Conservation (phyloP, 768 basidiomycete species). For the Nidularia pulvinata region DNA sequence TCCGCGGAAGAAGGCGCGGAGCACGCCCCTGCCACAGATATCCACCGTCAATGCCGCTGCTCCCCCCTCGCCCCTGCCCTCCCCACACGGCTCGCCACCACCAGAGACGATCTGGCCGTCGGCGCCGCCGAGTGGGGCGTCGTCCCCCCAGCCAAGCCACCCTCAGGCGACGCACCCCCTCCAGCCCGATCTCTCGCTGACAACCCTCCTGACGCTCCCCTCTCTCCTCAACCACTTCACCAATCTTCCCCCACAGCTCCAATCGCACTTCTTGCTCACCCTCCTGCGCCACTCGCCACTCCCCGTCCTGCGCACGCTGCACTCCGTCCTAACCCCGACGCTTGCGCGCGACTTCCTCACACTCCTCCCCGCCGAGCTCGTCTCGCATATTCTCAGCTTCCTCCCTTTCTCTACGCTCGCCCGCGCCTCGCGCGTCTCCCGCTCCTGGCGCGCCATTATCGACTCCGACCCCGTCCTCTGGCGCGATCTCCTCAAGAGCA, state of each 20-base stretch:
- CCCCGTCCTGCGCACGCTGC: constrained; percentile 86
- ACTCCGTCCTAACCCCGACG: constrained; percentile 87
- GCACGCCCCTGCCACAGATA: constrained; percentile 55
- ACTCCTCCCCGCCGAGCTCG: constrained; percentile 89
- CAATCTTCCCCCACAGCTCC: constrained; percentile 74
- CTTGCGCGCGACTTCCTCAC: constrained; percentile 95
- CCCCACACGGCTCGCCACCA: constrained; percentile 82
- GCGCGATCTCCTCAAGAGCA: constrained; percentile 82
- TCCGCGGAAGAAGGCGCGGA: constrained; percentile 78
- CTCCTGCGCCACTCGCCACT: constrained; percentile 91
- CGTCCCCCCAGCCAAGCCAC: constrained; percentile 47
- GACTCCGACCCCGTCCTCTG: constrained; percentile 91
- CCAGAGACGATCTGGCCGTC: constrained; percentile 80
- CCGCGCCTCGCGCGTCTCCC: constrained; percentile 86
- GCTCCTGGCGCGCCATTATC: constrained; percentile 88
- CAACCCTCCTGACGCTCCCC: constrained; percentile 86
- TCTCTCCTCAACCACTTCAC: constrained; percentile 82
- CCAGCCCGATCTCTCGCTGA: constrained; percentile 80
- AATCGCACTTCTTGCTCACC: constrained; percentile 93
- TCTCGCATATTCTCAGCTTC: constrained; percentile 84
- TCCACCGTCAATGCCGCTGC: constrained; percentile 73
- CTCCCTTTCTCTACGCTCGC: constrained; percentile 84
- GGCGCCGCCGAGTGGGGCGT: constrained; percentile 76
- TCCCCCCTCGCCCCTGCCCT: constrained; percentile 83
- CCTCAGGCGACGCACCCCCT: constrained; percentile 57